phyloP scores from a whole-genome alignment of 768 basidiomycete genomes.

The Epithele typhae region DNA sequence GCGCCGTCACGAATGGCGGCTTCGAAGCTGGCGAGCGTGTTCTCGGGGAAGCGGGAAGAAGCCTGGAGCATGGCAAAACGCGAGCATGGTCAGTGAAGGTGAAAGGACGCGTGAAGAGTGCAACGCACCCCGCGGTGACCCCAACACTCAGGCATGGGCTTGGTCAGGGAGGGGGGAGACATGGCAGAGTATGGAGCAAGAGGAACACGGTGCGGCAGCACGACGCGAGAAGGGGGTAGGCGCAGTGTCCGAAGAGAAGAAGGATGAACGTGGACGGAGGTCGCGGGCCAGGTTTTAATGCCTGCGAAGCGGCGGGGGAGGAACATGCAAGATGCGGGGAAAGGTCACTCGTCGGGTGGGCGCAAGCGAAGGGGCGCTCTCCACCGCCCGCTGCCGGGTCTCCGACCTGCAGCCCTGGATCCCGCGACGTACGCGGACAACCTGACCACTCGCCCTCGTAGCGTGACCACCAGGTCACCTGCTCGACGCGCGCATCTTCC shows the following conservation, averaged over 20 bases:
- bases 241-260: conserved; percentile 1
- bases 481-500: too few relatives aligned
- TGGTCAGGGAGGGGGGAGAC: conserved; percentile 12
- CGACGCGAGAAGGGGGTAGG: conserved; percentile 5
- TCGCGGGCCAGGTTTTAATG: conserved; percentile 3
- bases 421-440: too few relatives aligned
- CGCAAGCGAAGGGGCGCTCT: conserved; percentile 2
- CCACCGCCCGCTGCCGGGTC: too few relatives aligned
- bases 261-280: neutral
- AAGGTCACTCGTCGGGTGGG: neutral
- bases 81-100: neutral
- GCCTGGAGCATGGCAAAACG: conserved; percentile 50
- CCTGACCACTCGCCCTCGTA: too few relatives aligned
- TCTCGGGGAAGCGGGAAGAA: conserved; percentile 84
- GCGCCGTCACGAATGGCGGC: conserved; percentile 94
- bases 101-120: conserved; percentile 4
- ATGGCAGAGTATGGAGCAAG: conserved; percentile 11
- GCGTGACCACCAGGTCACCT: too few relatives aligned
- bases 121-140: conserved; percentile 61
- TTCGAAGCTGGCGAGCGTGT: conserved; percentile 92
- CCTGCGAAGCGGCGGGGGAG: neutral
- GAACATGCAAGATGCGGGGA: conserved; percentile 5
- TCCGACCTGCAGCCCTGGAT: too few relatives aligned
- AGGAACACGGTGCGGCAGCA: neutral
- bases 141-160: conserved; percentile 62